phyloP scores from a whole-genome alignment of 2,329 filamentous ascomycete genomes.

The Colletotrichum sansevieriae region DNA sequence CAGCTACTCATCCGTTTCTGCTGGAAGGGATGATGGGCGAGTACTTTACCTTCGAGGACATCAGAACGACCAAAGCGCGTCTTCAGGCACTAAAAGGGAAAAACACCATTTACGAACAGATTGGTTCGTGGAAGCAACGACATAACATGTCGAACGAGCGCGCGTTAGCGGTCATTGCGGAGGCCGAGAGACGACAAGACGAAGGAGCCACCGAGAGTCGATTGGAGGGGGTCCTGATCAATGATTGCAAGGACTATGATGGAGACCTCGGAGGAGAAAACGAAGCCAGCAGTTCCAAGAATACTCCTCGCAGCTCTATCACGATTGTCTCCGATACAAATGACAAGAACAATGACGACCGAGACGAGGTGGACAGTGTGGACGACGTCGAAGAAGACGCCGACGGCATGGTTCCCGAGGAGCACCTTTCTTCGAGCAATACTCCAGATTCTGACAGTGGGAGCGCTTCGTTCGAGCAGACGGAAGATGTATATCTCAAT shows the following conservation, averaged over 20 bases:
- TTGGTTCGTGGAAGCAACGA: conserved; percentile 17
- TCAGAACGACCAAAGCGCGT: background rate
- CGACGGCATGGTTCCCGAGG: conserved; percentile 15
- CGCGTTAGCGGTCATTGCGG: background rate
- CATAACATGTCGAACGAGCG: background rate
- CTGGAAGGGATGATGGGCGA: conserved; percentile 44
- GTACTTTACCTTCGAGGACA: background rate
- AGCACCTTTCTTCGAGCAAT: too few species aligned
- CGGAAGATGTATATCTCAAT: too few species aligned
- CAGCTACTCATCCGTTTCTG: conserved; percentile 47
- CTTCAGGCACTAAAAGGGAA: background rate
- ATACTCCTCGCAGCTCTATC: too few species aligned
- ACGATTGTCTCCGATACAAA: too few species aligned
- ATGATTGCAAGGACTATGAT: too few species aligned
- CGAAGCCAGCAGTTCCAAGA: too few species aligned
- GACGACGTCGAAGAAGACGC: conserved; percentile 5
- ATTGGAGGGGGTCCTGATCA: too few species aligned
- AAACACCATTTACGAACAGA: conserved; percentile 8
- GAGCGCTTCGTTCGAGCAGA: too few species aligned
- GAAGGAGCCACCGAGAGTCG: too few species aligned
- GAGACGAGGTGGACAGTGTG: conserved; percentile 7
- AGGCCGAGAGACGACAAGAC: background rate
- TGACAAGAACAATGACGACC: too few species aligned
- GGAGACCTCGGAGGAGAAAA: too few species aligned
- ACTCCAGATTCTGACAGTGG: too few species aligned